Percentiles rank a stretch among this genome's conserved stretches.
These are phyloP conservation scores for Crithidia fasciculata DNA, from an alignment of 208 protist genomes.

Conservation along the genomic window DNA sequence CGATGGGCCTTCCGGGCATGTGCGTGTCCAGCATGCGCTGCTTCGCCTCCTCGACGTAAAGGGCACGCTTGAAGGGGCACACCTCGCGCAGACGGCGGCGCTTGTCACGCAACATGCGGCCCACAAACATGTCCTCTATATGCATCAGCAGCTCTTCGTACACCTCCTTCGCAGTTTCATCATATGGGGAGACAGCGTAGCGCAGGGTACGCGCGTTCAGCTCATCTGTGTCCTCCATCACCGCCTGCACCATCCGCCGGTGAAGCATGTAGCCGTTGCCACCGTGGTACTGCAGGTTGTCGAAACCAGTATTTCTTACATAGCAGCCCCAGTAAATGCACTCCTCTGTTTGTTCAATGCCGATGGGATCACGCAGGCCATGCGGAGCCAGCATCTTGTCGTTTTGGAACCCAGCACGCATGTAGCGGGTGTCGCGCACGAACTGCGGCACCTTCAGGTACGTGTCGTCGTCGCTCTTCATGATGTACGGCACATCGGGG, in stretches of 20 bases:
- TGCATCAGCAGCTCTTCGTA: not conserved
- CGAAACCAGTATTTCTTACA: not conserved
- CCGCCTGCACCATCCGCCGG: not conserved
- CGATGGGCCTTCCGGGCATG: not conserved
- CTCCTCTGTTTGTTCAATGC: not conserved
- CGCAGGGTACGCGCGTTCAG: not conserved
- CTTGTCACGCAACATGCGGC: constrained; percentile 5
- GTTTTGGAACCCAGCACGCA: not conserved
- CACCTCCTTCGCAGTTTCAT: too few relatives aligned
- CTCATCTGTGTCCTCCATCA: not conserved
- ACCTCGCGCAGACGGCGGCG: not conserved
- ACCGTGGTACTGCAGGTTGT: not conserved
- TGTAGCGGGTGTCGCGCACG: constrained; percentile 33
- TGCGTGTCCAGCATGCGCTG: not conserved
- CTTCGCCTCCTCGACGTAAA: constrained; percentile 3
- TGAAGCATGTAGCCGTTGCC: constrained; percentile 5
- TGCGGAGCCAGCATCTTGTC: not conserved
- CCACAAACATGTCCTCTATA: constrained; percentile 10
- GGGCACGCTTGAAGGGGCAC: not conserved
- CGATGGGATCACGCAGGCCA: not conserved
- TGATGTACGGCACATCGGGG: constrained; percentile 27
- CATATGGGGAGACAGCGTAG: not conserved
- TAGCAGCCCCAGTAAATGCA: constrained; percentile 6
- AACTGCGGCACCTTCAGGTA: constrained; percentile 44
- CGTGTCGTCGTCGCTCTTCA: constrained; percentile 50